Evolutionary conservation across 106 monocot species (phyloP).

Genomic region (Allium sativum): DNA sequence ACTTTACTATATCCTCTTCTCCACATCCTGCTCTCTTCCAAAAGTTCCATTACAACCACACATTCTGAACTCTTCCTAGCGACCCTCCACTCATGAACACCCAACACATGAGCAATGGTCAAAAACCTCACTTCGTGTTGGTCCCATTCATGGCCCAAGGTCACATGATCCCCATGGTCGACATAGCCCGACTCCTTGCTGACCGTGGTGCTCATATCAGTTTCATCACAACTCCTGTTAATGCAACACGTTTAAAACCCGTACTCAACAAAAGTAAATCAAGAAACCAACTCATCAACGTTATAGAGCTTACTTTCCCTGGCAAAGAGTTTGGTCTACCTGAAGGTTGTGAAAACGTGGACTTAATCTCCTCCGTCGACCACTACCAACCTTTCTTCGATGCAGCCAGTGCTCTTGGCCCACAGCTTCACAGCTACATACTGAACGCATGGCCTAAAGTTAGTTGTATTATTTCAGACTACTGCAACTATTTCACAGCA

Average conservation of each 20-base stretch:
- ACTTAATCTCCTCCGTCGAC: slow-evolving; percentile 7
- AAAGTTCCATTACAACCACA: too few species aligned
- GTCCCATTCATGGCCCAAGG: slow-evolving; percentile 33
- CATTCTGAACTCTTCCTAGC: too few species aligned
- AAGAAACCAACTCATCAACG: slow-evolving; percentile 7
- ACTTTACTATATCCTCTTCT: too few species aligned
- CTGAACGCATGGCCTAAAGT: background rate
- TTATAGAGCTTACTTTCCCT: slow-evolving; percentile 20
- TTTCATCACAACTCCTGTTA: slow-evolving; percentile 33
- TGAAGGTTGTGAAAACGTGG: slow-evolving; percentile 32
- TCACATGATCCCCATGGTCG: slow-evolving; percentile 35
- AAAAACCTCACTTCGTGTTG: slow-evolving; percentile 21
- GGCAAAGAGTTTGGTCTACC: slow-evolving; percentile 15
- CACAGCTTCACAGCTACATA: slow-evolving; percentile 7
- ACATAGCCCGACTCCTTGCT: slow-evolving; percentile 22
- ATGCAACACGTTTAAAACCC: slow-evolving; percentile 12
- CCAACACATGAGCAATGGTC: background rate
- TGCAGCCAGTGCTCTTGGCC: background rate
- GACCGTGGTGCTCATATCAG: slow-evolving; percentile 14
- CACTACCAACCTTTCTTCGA: slow-evolving; percentile 5
- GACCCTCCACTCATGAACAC: too few species aligned
- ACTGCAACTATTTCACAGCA: slow-evolving; percentile 10
- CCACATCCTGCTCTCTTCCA: too few species aligned
- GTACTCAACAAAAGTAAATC: slow-evolving; percentile 1
- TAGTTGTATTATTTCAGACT: slow-evolving; percentile 25